phyloP scores from a whole-genome alignment of 2,329 filamentous ascomycete genomes.

The Aspergillus pseudoglaucus region DNA sequence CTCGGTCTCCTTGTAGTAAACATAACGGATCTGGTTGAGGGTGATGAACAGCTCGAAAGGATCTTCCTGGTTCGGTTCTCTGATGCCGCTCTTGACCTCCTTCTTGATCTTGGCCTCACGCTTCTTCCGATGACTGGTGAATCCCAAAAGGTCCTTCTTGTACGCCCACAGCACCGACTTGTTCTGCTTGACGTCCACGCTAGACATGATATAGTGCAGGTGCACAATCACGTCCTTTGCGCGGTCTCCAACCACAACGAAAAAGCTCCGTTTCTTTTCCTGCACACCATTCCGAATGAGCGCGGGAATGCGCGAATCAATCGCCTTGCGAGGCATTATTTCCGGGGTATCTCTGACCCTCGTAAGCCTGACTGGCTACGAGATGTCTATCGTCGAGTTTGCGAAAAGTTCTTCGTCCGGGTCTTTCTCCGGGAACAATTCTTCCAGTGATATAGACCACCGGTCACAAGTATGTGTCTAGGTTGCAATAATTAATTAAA shows the following conservation, averaged over 20 bases:
- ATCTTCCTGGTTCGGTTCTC: conserved; percentile 87
- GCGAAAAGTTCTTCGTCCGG: neutral
- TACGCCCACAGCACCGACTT: conserved; percentile 98
- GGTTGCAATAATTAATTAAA: neutral
- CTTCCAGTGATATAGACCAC: neutral
- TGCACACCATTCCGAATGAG: conserved; percentile 84
- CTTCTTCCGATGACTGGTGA: conserved; percentile 96
- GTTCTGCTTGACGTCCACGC: conserved; percentile 84
- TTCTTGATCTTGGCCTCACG: conserved; percentile 97
- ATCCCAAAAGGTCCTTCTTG: conserved; percentile 93
- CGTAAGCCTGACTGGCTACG: conserved; percentile 14
- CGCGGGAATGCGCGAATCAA: conserved; percentile 83
- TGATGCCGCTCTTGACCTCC: conserved; percentile 89
- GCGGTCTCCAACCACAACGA: conserved; percentile 89
- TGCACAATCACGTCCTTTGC: conserved; percentile 97
- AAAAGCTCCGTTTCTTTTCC: conserved; percentile 97
- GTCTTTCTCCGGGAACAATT: neutral
- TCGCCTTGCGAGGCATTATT: conserved; percentile 46
- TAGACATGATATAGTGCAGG: conserved; percentile 87
- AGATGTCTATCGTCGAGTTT: conserved; percentile 1
- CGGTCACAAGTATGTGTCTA: neutral
- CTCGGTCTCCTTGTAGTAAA: conserved; percentile 99
- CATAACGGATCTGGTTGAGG: conserved; percentile 94
- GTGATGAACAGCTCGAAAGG: conserved; percentile 97
- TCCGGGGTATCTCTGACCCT: neutral